Evolutionary conservation across 179 eudicot genomes (phyloP), one percentile per base, ranked within the genome.

Genomic region (Patellifolia procumbens): DNA sequence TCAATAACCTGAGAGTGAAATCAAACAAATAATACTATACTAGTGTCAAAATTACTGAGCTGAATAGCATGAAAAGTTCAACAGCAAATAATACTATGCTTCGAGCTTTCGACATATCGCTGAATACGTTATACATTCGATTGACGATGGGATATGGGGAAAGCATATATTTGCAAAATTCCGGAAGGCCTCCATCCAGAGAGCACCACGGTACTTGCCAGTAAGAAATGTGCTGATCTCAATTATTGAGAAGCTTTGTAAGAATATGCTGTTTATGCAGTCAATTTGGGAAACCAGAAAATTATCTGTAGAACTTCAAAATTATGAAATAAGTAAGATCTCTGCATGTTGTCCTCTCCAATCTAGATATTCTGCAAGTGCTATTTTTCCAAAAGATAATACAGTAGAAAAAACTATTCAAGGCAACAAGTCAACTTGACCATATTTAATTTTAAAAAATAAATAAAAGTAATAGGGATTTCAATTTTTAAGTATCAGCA

Each of bases 1-100:
- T 93, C 99, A 67, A 93, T 95, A 72, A 95, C 97, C 98, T 95
- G 97, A 83, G 78, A 80, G 67, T 29, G 60, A 72, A 45, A 32
- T 15, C 62, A 28, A 69, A 11, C 24, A 43, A 56, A 58, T 56
- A 34, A 35, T 28, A 67, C 19, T 67, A 4, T 49, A 13, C 6
- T 13, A 16, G 17, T 49, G 17, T 49, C 17, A 49, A 16, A 5
- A 49, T 5, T 7, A 13, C 53, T 49, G 19, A 49, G 53, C 53
- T 13, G 19, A 7, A 49, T 49, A 17, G n/a, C 53, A 49, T 49
- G 4, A 49, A 17, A 49, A 49, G 53, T 49, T 49, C 19, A 16
- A 49, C 4, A 12, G 17, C 7, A 17, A 49, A 49, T n/a, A n/a
- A n/a, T n/a, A n/a, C n/a, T n/a, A n/a, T n/a, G n/a, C n/a, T n/a